These are phyloP conservation scores for Bocquillonia castaneifolia DNA, from an alignment of 441 rosid genomes.

Conservation along the genomic window DNA sequence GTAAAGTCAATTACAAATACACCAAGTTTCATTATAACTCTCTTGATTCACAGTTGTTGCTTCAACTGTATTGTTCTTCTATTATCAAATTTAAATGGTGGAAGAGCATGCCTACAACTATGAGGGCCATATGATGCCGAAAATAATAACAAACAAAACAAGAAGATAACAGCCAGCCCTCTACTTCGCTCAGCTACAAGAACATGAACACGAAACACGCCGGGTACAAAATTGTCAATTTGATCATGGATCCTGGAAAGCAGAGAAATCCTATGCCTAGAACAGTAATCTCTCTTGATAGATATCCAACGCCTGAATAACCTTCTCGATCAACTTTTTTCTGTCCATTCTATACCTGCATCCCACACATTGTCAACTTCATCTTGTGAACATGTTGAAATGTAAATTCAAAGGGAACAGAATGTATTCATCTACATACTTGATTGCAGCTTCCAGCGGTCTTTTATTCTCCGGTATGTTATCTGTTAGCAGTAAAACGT, in stretches of 20 bases:
- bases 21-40: too few relatives aligned
- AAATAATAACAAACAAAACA: too few relatives aligned
- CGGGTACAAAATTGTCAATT: too few relatives aligned
- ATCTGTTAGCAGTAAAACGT: constrained; percentile 36
- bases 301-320: constrained; percentile 53
- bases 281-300: constrained; percentile 71
- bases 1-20: too few relatives aligned
- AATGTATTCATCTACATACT: constrained; percentile 30
- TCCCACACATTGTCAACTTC: background rate
- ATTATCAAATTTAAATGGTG: too few relatives aligned
- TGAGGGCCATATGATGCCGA: too few relatives aligned
- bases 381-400: background rate
- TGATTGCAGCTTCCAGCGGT: constrained; percentile 56
- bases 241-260: background rate
- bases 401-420: background rate
- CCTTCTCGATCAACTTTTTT: constrained; percentile 66
- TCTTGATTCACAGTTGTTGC: too few relatives aligned
- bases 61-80: too few relatives aligned
- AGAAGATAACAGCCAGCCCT: too few relatives aligned
- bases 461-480: constrained; percentile 47
- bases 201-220: background rate
- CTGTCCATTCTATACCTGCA: constrained; percentile 72
- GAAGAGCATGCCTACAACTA: too few relatives aligned
- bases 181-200: background rate
- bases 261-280: constrained; percentile 16